Evolutionary conservation across 2,329 filamentous ascomycete species (phyloP).

Genomic region (Dothideomycetes sp.): DNA sequence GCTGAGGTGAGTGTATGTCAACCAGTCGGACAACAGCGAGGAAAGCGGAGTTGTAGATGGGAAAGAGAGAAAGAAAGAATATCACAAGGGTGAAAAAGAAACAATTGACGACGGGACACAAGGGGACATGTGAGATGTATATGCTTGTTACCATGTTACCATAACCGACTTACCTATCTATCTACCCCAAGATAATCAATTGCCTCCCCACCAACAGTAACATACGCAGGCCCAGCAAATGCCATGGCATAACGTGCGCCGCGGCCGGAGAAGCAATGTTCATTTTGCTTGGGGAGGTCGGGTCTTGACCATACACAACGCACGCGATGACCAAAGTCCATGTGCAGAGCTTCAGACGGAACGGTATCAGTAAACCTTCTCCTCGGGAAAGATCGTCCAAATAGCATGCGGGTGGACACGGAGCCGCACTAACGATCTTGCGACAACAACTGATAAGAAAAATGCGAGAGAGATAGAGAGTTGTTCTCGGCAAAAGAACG

Average conservation of each 20-base stretch:
- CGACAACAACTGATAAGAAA: conserved; percentile 7
- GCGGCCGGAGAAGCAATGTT: conserved; percentile 13
- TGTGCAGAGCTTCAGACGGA: neutral
- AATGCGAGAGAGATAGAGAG: conserved; percentile 9
- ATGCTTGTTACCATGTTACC: conserved; percentile 1
- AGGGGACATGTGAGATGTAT: conserved; percentile 2
- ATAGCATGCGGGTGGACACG: conserved; percentile 1
- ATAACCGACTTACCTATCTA: conserved; percentile 6
- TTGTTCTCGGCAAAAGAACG: conserved; percentile 5
- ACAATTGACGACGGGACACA: conserved; percentile 3
- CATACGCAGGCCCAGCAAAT: conserved; percentile 10
- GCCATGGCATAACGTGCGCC: conserved; percentile 12
- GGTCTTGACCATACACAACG: neutral
- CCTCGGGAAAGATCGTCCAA: conserved; percentile 6
- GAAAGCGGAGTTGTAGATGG: neutral
- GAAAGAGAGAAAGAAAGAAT: neutral
- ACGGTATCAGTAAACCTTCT: conserved; percentile 10
- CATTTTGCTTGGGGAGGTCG: neutral
- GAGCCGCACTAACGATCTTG: conserved; percentile 6
- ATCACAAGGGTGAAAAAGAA: conserved; percentile 6
- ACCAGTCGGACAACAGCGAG: conserved; percentile 1
- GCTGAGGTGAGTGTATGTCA: neutral
- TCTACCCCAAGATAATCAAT: conserved; percentile 2
- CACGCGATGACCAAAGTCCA: conserved; percentile 8
- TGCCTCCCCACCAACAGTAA: neutral